These are phyloP conservation scores for Strombidium stylifer DNA, from an alignment of 73 alveolate genomes.

Conservation along the genomic window DNA sequence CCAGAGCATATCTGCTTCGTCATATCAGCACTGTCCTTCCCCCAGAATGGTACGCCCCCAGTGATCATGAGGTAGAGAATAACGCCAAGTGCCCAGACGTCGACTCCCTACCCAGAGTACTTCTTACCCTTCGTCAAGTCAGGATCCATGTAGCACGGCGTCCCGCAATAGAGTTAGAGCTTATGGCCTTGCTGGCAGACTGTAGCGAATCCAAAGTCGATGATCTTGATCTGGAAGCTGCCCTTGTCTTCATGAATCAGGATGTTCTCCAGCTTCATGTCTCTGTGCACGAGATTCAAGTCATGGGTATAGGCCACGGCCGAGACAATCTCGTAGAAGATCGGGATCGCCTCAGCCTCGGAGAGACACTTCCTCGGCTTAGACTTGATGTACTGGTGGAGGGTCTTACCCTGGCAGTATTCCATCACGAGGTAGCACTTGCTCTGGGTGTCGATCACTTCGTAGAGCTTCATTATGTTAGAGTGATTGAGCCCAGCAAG, in stretches of 20 bases:
- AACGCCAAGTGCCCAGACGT: conserved; percentile 86
- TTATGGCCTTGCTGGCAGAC: conserved; percentile 44
- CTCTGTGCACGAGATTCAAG: conserved; percentile 83
- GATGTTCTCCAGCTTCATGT: conserved; percentile 87
- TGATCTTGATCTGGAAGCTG: conserved; percentile 26
- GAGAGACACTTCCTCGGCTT: conserved; percentile 33
- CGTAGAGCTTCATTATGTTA: conserved; percentile 66
- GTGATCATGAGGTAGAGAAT: conserved; percentile 58
- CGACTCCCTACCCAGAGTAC: conserved; percentile 69
- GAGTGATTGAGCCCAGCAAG: conserved; percentile 62
- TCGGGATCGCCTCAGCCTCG: conserved; percentile 67
- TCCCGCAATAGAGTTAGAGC: conserved; percentile 74
- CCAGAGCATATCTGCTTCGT: background rate
- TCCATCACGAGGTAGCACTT: conserved; percentile 62
- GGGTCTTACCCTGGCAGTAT: conserved; percentile 63
- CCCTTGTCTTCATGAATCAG: conserved; percentile 57
- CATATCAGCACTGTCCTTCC: too few species aligned
- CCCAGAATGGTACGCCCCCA: conserved; percentile 73
- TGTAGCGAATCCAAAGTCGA: conserved; percentile 61
- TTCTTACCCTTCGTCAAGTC: conserved; percentile 69
- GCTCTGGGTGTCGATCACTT: conserved; percentile 57
- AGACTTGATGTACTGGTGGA: conserved; percentile 49
- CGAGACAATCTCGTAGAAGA: conserved; percentile 71
- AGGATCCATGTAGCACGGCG: conserved; percentile 89
- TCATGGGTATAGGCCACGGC: conserved; percentile 77